Conservation (phyloP, 75 land plant genomes). For the Chamaecyparis obtusa region DNA sequence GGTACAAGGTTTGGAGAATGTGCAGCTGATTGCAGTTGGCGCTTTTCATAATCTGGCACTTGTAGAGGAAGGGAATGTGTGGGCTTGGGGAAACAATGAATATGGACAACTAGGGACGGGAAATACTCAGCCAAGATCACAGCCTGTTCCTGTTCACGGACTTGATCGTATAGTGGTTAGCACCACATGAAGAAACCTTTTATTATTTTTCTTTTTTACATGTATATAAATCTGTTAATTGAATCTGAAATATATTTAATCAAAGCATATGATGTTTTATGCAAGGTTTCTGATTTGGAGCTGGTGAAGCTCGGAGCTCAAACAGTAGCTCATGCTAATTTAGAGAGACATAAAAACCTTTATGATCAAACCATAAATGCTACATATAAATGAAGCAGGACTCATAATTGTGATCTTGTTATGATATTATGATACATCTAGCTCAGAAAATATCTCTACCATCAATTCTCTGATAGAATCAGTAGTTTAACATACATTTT, state of each 20-base stretch:
- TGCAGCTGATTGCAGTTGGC: conserved; percentile 84
- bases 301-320: background rate
- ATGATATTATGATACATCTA: background rate
- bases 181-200: background rate
- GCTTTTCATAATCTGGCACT: conserved; percentile 96
- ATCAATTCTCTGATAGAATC: background rate
- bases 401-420: background rate
- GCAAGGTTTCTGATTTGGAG: background rate
- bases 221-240: background rate
- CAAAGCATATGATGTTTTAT: background rate
- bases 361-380: background rate
- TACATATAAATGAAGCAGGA: background rate
- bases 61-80: conserved; percentile 60
- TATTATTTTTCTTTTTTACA: background rate
- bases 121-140: conserved; percentile 91
- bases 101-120: conserved; percentile 98
- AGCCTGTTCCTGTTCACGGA: conserved; percentile 83
- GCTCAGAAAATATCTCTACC: background rate
- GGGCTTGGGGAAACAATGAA: conserved; percentile 99
- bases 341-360: background rate
- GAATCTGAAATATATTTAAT: background rate
- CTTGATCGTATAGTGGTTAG: conserved; percentile 78
- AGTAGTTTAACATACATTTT: background rate
- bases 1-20: conserved; percentile 85
- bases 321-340: background rate